Evolutionary conservation across 495 filamentous ascomycete species (phyloP), one percentile per base, ranked within the genome.

Genomic region (Sporormia fimetaria): DNA sequence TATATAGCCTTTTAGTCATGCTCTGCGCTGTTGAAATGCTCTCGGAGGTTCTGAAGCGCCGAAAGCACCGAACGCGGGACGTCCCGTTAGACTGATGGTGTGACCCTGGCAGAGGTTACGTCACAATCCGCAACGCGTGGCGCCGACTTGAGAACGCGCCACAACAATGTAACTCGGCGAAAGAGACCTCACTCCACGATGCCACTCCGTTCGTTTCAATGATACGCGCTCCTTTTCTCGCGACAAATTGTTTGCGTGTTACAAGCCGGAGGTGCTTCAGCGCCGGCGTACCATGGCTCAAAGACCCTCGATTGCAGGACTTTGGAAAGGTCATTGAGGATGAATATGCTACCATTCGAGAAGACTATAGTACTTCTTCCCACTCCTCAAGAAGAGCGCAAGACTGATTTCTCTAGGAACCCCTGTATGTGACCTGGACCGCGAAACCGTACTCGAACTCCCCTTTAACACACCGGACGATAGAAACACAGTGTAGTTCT

Each of bases 401-500:
- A 18, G 5, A n/a, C 31, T 44, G 18, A 38, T 22, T 27, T 15
- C 9, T 1, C 22, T 15, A 51, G 41, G 38, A 29, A 42, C 47
- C 30, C 47, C 42, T 1, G 49, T 47, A 9, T 7, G 48, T 36
- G n/a, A n/a, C 7, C 22, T 25, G 3, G 33, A 21, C 27, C 36
- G 6, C 29, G 23, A 21, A 12, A 22, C n/a, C 23, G 25, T 20
- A 12, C 31, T 18, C 39, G 14, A 12, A 37, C 33, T 47, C 18
- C 10, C 15, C 26, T 29, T 26, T 28, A 20, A 20, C 11, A n/a
- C n/a, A 9, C 8, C 20, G 20, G 4, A 22, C n/a, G 36, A 34
- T 20, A 39, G 10, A 77, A 78, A 56, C 52, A 87, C 51, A 81
- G 81, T 8, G 71, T 92, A 24, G 76, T 90, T 27, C 76, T 93